Evolutionary conservation across 139 green algal species (phyloP), one percentile per base, ranked within the genome.

Genomic region (Coelastrella sp.): DNA sequence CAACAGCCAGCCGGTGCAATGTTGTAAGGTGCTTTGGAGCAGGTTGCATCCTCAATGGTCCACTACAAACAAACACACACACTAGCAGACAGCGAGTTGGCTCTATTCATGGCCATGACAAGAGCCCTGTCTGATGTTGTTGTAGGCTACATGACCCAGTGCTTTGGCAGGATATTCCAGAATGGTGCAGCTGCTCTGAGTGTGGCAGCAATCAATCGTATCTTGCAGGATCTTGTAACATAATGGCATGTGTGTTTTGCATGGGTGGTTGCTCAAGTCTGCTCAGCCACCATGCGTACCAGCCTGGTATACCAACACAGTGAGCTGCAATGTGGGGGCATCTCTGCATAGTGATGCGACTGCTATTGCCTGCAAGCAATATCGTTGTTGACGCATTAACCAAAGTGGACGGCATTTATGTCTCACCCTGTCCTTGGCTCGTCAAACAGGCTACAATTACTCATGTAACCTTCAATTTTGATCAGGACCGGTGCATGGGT

Each of bases 121-220:
- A 60, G 75, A 32, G 85, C 83, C 2, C 79, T 94, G 53, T 76
- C 85, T 27, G 88, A 93, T 50, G 85, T 91, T 11, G 75, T 95
- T 15, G 86, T 89, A 40, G 92, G 92, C 0, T 95, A 94, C 83
- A 48, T 94, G 15, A 72, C 75, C 2, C 50, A 74, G 62, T 95
- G 93, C 85, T 93, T 94, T 32, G 34, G 77, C 6, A 87, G 88
- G 35, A 66, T 98, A 3, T 97, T 94, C 81, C 37, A 87, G 0
- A 85, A 34, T 13, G 80, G 23, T 13, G 3, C 23, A 1, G 13
- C 32, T 25, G 17, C 41, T 38, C 41, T 84, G 25, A 74, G 41
- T n/a, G 38, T 9, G 15, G 30, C 41, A 45, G 60, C 78, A 41
- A 40, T 84, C 8, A 48, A 38, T 37, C 41, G 8, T 21, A 69